These are phyloP conservation scores for Didymella sp. DNA, from an alignment of 2,329 filamentous ascomycete species.

Conservation along the genomic window DNA sequence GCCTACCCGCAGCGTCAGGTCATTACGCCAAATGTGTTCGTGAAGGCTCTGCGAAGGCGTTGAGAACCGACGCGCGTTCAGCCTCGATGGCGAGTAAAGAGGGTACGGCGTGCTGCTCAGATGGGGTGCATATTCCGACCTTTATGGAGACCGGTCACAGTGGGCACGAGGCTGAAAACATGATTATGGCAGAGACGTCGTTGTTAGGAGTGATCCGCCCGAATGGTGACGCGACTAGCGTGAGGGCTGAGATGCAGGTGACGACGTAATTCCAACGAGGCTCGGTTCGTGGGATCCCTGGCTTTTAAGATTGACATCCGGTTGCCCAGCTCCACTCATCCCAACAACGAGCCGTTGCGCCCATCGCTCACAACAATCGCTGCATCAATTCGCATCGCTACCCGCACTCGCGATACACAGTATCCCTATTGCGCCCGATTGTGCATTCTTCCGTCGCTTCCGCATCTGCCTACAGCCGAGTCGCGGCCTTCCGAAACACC, in stretches of 20 bases:
- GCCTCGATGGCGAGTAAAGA: neutral
- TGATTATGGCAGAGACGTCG: too few species aligned
- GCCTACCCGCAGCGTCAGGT: neutral
- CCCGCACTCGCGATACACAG: neutral
- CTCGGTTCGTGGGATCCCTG: slow-evolving; percentile 9
- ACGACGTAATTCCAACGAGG: slow-evolving; percentile 12
- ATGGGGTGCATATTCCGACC: neutral
- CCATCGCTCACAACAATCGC: slow-evolving; percentile 12
- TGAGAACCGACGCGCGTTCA: slow-evolving; percentile 7
- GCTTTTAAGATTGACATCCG: slow-evolving; percentile 19
- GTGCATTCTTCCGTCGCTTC: slow-evolving; percentile 39
- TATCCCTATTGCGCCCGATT: slow-evolving; percentile 17
- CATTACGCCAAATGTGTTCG: neutral
- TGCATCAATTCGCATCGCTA: slow-evolving; percentile 15
- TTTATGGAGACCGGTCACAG: neutral
- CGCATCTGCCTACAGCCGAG: slow-evolving; percentile 31
- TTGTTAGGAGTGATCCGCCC: neutral
- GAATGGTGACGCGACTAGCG: slow-evolving; percentile 7
- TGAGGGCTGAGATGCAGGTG: slow-evolving; percentile 7
- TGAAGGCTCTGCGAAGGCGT: neutral
- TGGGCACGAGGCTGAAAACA: slow-evolving; percentile 3
- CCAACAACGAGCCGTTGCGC: slow-evolving; percentile 23
- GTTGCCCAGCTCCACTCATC: slow-evolving; percentile 15
- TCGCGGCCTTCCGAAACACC: slow-evolving; percentile 29
- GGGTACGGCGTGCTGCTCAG: slow-evolving; percentile 3